phyloP scores from a whole-genome alignment of 2,329 filamentous ascomycete species.

The Talaromyces sp. region DNA sequence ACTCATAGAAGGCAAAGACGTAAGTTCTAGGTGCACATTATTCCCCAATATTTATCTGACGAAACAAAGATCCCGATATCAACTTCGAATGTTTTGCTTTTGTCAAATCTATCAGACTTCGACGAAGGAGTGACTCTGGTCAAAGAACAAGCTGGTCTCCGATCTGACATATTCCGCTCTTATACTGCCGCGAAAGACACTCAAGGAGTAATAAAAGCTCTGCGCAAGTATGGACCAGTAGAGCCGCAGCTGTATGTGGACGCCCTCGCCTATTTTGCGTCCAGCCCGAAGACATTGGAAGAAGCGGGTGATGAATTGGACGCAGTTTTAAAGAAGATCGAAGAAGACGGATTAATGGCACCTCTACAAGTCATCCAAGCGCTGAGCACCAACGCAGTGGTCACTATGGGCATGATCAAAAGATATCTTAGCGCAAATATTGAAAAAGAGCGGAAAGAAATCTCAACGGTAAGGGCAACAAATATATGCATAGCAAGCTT shows the following conservation, averaged over 20 bases:
- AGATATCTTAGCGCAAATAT: conserved; percentile 86
- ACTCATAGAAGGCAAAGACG: conserved; percentile 73
- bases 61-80: conserved; percentile 64
- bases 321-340: conserved; percentile 75
- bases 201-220: conserved; percentile 77
- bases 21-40: conserved; percentile 27
- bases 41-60: conserved; percentile 11
- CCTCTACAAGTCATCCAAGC: conserved; percentile 95
- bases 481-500: background rate
- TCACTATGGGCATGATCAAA: conserved; percentile 97
- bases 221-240: conserved; percentile 84
- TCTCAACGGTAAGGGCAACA: conserved; percentile 49
- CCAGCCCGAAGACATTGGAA: conserved; percentile 70
- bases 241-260: conserved; percentile 91
- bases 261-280: conserved; percentile 88
- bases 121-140: conserved; percentile 85
- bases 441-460: conserved; percentile 79
- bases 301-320: conserved; percentile 86
- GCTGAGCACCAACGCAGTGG: conserved; percentile 70
- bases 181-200: conserved; percentile 93
- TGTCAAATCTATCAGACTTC: conserved; percentile 90
- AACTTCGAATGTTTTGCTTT: conserved; percentile 84
- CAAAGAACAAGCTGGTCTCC: conserved; percentile 84
- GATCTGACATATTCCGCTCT: conserved; percentile 94
- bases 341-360: conserved; percentile 86